Evolutionary conservation across 805 yeast species (phyloP), one percentile per base, ranked within the genome.

Genomic region (Kuraishia borneana): DNA sequence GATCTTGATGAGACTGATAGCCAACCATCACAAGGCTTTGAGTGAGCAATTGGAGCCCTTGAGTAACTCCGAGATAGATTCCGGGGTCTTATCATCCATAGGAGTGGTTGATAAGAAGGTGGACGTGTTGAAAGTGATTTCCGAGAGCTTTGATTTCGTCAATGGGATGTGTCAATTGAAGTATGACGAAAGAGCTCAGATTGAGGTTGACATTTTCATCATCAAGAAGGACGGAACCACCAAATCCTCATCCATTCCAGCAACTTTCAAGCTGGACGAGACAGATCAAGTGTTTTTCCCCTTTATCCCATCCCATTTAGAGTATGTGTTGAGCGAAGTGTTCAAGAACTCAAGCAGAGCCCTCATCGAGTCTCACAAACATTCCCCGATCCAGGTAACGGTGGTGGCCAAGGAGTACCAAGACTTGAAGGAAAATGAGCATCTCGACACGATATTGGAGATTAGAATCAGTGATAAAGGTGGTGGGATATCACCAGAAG

Each of bases 341-440:
- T 65, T 89, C 44, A 89, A 89, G 56, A 89, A 89, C 54, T 72
- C 95, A 5, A 76, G 81, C 41, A 61, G 96, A 36, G 95, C 98
- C 0, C 87, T 83, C 36, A 79, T 89, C 35, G 97, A 89, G 51
- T 73, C 72, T 36, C 50, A 60, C 14, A 55, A 65, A 6, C 57
- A 26, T n/a, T 42, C 48, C 3, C 79, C 81, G 7, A 55, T 76
- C 2, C 42, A 59, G 9, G 62, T 66, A 1, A 64, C 78, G 3
- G 58, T 76, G 3, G 63, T 71, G 19, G 48, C 53, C 12, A 53
- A 48, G 25, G 44, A 47, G 23, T 25, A 25, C 16, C 28, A 25
- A 16, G 13, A 25, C 16, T 12, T 25, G 28, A 25, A 25, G 28
- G 28, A 25, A 12, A 25, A 25, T 12, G 28, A 25, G 16, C 28